Conservation (phyloP, 441 rosid species). For the Erysimum cheiri region DNA sequence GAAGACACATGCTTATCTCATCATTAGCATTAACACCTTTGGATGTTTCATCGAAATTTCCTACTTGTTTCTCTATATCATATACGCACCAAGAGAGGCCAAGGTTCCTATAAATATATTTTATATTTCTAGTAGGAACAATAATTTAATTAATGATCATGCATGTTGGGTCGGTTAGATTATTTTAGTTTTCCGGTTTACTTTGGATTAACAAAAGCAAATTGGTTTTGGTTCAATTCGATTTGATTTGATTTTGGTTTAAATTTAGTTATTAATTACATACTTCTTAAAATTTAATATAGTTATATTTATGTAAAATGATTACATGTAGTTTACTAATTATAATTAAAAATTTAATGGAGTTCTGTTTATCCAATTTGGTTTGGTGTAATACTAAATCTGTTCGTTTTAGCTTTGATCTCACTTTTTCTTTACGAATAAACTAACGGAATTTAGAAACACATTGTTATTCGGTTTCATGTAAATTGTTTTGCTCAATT, state of each 20-base stretch:
- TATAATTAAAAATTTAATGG: too few relatives aligned
- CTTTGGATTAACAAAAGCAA: too few relatives aligned
- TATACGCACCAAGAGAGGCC: slow-evolving; percentile 58
- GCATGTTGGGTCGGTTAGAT: background rate
- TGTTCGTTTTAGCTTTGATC: too few relatives aligned
- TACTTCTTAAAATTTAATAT: too few relatives aligned
- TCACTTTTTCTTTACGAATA: background rate
- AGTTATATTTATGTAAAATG: too few relatives aligned
- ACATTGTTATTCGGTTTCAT: background rate
- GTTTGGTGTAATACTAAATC: too few relatives aligned
- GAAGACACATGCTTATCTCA: slow-evolving; percentile 55
- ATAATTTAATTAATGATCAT: background rate
- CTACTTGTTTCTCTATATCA: slow-evolving; percentile 57
- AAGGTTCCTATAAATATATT: slow-evolving; percentile 46
- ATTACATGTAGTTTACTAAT: too few relatives aligned
- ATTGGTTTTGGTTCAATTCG: too few relatives aligned
- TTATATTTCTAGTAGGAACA: background rate
- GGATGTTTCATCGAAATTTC: slow-evolving; percentile 62
- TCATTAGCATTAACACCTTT: slow-evolving; percentile 64
- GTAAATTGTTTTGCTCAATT: background rate
- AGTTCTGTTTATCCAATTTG: too few relatives aligned
- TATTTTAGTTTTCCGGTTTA: too few relatives aligned
- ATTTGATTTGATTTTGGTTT: too few relatives aligned
- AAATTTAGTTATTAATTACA: too few relatives aligned
- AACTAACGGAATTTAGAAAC: background rate